Conservation (phyloP, 352 stramenopile species). For the Pythium catenulatum region DNA sequence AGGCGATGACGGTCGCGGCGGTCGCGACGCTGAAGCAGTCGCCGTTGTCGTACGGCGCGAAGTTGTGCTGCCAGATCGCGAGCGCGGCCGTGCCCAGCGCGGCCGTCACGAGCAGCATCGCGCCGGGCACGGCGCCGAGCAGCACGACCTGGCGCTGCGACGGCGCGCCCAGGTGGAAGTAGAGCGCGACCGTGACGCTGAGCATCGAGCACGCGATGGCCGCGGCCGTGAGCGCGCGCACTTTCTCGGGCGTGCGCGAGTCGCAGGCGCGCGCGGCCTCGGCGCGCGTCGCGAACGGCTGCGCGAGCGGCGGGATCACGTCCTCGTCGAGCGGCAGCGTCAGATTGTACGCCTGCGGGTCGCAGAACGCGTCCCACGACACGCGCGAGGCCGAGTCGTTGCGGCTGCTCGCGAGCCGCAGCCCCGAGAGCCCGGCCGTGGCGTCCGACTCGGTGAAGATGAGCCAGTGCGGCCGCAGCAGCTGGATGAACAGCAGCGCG, state of each 20-base stretch:
- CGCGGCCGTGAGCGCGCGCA: slow-evolving; percentile 71
- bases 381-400: slow-evolving; percentile 67
- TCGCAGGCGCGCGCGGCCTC: slow-evolving; percentile 42
- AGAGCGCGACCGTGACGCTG: slow-evolving; percentile 72
- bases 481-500: slow-evolving; percentile 77
- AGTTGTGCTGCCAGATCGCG: slow-evolving; percentile 78
- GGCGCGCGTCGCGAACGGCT: slow-evolving; percentile 13
- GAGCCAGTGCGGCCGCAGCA: slow-evolving; percentile 83
- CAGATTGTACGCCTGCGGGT: slow-evolving; percentile 53
- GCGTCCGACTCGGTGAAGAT: slow-evolving; percentile 66
- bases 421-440: slow-evolving; percentile 77
- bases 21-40: slow-evolving; percentile 85
- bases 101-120: slow-evolving; percentile 72
- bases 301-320: slow-evolving; percentile 26
- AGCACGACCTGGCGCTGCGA: slow-evolving; percentile 78
- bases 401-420: slow-evolving; percentile 64
- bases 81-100: slow-evolving; percentile 71
- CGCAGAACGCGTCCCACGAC: slow-evolving; percentile 79
- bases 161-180: slow-evolving; percentile 83
- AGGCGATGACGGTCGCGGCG: slow-evolving; percentile 84
- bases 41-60: slow-evolving; percentile 79
- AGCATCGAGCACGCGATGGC: slow-evolving; percentile 71
- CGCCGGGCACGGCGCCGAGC: slow-evolving; percentile 74
- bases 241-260: slow-evolving; percentile 54
- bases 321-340: slow-evolving; percentile 51